phyloP scores from a whole-genome alignment of 1,139 yeast genomes.

The Hansenula anomala region DNA sequence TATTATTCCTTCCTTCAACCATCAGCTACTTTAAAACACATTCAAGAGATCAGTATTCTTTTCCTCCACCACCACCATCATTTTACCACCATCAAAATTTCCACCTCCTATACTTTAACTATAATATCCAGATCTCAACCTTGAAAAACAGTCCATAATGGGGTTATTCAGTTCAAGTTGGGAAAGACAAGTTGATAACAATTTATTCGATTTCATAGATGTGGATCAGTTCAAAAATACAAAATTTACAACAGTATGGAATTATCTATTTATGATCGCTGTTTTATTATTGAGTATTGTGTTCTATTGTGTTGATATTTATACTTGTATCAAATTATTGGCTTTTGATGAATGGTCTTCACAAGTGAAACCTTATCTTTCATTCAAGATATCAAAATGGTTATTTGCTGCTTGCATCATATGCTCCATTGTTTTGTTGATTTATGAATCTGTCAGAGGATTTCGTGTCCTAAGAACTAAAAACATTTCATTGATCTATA shows the following conservation, averaged over 20 bases:
- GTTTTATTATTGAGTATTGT: conserved; percentile 50
- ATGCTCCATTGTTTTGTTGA: conserved; percentile 56
- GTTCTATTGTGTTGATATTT: conserved; percentile 68
- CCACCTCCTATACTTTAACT: too few species aligned
- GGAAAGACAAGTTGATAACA: conserved; percentile 10
- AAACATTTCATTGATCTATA: conserved; percentile 67
- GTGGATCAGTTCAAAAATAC: conserved; percentile 48
- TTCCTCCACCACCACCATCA: too few species aligned
- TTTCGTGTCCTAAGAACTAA: conserved; percentile 51
- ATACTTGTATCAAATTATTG: conserved; percentile 71
- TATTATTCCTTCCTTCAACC: not conserved
- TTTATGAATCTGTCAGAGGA: conserved; percentile 60
- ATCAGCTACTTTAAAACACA: not conserved
- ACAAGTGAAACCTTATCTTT: conserved; percentile 49
- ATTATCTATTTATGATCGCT: conserved; percentile 49
- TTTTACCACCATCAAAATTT: too few species aligned
- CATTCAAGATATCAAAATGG: conserved; percentile 68
- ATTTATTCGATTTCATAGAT: conserved; percentile 30
- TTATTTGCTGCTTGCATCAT: conserved; percentile 81
- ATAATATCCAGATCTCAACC: too few species aligned
- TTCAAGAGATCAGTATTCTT: too few species aligned
- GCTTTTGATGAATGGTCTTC: conserved; percentile 77
- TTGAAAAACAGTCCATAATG: too few species aligned
- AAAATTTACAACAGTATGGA: conserved; percentile 45
- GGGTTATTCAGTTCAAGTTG: conserved; percentile 14